These are phyloP conservation scores for Dioscorea zingiberensis DNA, from an alignment of 106 monocot species.

Conservation along the genomic window DNA sequence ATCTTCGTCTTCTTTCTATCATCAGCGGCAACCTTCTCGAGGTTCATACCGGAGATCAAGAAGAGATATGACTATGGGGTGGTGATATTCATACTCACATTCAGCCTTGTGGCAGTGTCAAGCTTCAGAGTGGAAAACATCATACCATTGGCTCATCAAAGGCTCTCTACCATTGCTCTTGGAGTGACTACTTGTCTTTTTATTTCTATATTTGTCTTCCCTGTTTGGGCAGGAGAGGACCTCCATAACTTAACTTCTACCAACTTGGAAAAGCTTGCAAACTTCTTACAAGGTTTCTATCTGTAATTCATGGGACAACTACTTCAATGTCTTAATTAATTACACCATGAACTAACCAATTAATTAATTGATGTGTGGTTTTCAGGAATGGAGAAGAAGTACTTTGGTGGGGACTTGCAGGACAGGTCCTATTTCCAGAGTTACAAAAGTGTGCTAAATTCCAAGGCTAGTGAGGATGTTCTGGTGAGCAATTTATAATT, in stretches of 20 bases:
- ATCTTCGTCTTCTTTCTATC: not conserved
- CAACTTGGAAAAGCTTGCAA: not conserved
- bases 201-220: not conserved
- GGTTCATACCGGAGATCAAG: slow-evolving; percentile 1
- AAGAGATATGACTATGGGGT: slow-evolving; percentile 6
- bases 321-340: not conserved
- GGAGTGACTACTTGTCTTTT: not conserved
- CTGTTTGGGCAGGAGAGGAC: slow-evolving; percentile 2
- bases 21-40: slow-evolving; percentile 1
- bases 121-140: not conserved
- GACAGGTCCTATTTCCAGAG: not conserved
- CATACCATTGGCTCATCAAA: not conserved
- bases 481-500: slow-evolving; percentile 2
- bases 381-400: not conserved
- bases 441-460: not conserved
- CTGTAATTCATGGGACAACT: no score
- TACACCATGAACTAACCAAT: no score
- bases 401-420: not conserved
- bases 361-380: not conserved
- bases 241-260: not conserved
- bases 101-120: slow-evolving; percentile 5
- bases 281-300: slow-evolving; percentile 2
- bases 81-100: slow-evolving; percentile 3
- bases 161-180: not conserved
- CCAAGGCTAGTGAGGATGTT: not conserved